phyloP scores from a whole-genome alignment of 169 alveolate species.

The Plasmodium sp. region DNA sequence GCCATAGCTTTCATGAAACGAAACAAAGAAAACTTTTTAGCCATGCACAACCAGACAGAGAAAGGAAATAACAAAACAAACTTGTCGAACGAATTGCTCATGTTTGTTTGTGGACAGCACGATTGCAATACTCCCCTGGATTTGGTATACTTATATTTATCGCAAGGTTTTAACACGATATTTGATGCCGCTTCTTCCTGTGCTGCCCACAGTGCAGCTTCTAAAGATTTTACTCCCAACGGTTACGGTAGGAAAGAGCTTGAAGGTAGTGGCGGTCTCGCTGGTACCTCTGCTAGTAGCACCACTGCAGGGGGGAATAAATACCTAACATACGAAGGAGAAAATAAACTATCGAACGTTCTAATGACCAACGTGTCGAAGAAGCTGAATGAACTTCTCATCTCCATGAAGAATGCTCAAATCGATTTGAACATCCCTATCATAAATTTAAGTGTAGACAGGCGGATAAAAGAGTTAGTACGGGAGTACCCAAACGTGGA shows the following conservation, averaged over 20 bases:
- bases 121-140: conserved; percentile 74
- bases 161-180: conserved; percentile 73
- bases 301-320: background rate
- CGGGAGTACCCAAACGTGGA: conserved; percentile 81
- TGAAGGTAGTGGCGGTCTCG: background rate
- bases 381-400: conserved; percentile 88
- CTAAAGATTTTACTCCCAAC: conserved; percentile 2
- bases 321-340: conserved; percentile 49
- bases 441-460: conserved; percentile 90
- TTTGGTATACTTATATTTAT: conserved; percentile 69
- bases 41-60: conserved; percentile 12
- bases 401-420: conserved; percentile 93
- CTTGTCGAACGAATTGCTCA: conserved; percentile 52
- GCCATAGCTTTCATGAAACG: conserved; percentile 75
- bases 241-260: conserved; percentile 24
- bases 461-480: conserved; percentile 87
- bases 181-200: conserved; percentile 76
- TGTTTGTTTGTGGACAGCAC: conserved; percentile 74
- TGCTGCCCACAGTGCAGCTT: background rate
- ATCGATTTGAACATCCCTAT: conserved; percentile 94
- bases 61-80: conserved; percentile 46
- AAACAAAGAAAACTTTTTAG: conserved; percentile 53
- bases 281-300: background rate
- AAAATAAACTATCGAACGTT: conserved; percentile 60
- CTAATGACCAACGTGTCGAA: conserved; percentile 77